Percentiles rank a stretch among this genome's conserved stretches.
Conservation (phyloP, 2,329 filamentous ascomycete genomes). For the Epicoccum nigrum region DNA sequence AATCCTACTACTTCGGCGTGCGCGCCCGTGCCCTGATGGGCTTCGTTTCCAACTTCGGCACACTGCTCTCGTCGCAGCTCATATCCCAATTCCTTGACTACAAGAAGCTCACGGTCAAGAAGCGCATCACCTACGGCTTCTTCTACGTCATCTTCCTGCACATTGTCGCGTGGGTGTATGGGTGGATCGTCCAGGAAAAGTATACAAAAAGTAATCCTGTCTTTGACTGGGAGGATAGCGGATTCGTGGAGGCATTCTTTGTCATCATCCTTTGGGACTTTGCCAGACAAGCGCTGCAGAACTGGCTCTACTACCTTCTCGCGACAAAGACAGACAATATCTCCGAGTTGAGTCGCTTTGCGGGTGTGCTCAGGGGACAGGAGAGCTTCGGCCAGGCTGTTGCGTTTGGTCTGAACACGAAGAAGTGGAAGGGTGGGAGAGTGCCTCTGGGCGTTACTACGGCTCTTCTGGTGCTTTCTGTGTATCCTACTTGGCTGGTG, state of each 20-base stretch:
- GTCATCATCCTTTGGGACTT: conserved; percentile 59
- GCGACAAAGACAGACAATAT: conserved; percentile 63
- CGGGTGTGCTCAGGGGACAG: conserved; percentile 53
- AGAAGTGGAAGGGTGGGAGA: conserved; percentile 51
- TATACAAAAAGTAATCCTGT: conserved; percentile 52
- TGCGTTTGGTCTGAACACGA: conserved; percentile 52
- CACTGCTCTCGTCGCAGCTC: conserved; percentile 53
- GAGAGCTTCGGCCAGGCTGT: conserved; percentile 55
- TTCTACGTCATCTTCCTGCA: conserved; percentile 56
- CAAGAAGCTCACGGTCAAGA: conserved; percentile 47
- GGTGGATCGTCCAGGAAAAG: conserved; percentile 60
- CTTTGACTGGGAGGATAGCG: conserved; percentile 50
- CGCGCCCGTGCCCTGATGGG: conserved; percentile 56
- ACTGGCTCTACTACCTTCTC: conserved; percentile 63
- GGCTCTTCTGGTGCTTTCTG: conserved; percentile 31
- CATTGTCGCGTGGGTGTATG: conserved; percentile 59
- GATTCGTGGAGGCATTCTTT: conserved; percentile 57
- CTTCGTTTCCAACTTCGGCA: conserved; percentile 52
- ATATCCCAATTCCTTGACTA: conserved; percentile 56
- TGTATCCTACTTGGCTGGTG: conserved; percentile 42
- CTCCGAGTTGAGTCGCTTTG: conserved; percentile 55
- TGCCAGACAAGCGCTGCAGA: conserved; percentile 59
- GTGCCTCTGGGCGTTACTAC: conserved; percentile 53
- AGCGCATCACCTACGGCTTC: conserved; percentile 53
- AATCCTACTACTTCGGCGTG: conserved; percentile 57